Base-by-base conservation (phyloP, 441 rosid species). In the Erodium chrysanthum region DNA sequence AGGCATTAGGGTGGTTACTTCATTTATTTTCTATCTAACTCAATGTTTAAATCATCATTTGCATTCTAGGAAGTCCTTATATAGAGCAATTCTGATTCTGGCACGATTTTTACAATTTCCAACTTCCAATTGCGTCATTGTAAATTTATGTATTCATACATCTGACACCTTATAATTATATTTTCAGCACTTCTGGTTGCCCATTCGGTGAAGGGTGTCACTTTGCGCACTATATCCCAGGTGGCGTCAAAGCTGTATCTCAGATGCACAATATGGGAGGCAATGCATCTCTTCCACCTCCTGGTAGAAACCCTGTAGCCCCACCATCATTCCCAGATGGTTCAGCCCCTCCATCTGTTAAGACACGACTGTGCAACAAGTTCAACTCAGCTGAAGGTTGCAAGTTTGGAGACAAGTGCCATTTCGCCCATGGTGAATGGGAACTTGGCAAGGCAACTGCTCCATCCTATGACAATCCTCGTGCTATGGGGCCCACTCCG, bases 191-290 rank as follows among this genome's bases (percentile, higher is more conserved):
- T 69, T 84, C 95, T 68, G 97, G 98, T 23, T 93, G 98, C 72
- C 95, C 95, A 65, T 93, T 93, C 66, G 97, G 98, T 42, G 98
- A 93, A 79, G 86, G 91, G 65, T 93, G 98, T 60, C 98, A 93
- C 74, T 93, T 93, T 73, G 71, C 86, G 86, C 98, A 93, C 70
- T 84, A 86, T 70, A 96, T 93, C 69, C 97, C 98, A 0, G 98
- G 97, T 64, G 98, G 98, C 71, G 76, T 79, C 76, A 93, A 89
- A 76, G 91, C 91, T 42, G 87, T 84, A 25, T 74, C 91, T 7
- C 97, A 89, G 82, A 76, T 93, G 85, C 81, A 83, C 56, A 86
- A 88, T 76, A 67, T 81, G 22, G 80, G 85, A 35, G 60, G 74
- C 76, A 79, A 63, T 73, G 85, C 84, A 69, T 76, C 87, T 22